These are phyloP conservation scores for Phytophthora podocarpi DNA, from an alignment of 352 stramenopile species.

Conservation along the genomic window DNA sequence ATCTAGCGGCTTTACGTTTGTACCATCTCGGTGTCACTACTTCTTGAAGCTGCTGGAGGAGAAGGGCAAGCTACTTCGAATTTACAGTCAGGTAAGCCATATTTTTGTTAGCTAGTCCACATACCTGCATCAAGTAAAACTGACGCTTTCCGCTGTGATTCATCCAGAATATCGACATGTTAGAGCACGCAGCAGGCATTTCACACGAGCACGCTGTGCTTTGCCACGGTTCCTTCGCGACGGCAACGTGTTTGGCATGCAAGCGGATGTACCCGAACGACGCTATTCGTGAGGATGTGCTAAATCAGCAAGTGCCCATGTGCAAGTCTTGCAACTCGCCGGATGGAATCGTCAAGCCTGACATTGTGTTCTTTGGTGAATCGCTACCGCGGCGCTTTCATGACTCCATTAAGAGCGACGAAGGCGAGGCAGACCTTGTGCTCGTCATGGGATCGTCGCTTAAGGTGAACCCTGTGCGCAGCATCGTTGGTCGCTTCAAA, in stretches of 20 bases:
- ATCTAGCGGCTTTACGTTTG: constrained; percentile 81
- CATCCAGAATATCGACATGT: constrained; percentile 98
- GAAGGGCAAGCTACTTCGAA: constrained; percentile 91
- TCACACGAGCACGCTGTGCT: constrained; percentile 91
- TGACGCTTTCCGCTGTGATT: background rate
- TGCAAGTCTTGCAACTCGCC: constrained; percentile 63
- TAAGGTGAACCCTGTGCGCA: constrained; percentile 95
- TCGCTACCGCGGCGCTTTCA: constrained; percentile 91
- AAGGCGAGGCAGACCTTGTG: constrained; percentile 93
- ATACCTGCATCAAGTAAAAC: background rate
- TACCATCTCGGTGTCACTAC: constrained; percentile 93
- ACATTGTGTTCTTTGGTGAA: constrained; percentile 99
- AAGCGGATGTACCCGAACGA: constrained; percentile 78
- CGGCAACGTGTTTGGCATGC: constrained; percentile 93
- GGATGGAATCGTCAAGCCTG: constrained; percentile 96
- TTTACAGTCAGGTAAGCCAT: constrained; percentile 86
- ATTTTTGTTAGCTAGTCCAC: background rate
- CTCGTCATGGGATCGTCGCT: constrained; percentile 99
- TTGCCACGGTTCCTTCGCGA: constrained; percentile 95
- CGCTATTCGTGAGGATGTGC: constrained; percentile 86
- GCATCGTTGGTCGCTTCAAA: constrained; percentile 83
- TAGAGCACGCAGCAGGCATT: constrained; percentile 94
- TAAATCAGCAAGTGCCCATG: constrained; percentile 82
- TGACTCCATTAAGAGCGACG: constrained; percentile 80
- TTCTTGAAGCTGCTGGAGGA: constrained; percentile 95